Evolutionary conservation across 495 filamentous ascomycete species (phyloP).

Genomic region (Hypoxylon fuscum): DNA sequence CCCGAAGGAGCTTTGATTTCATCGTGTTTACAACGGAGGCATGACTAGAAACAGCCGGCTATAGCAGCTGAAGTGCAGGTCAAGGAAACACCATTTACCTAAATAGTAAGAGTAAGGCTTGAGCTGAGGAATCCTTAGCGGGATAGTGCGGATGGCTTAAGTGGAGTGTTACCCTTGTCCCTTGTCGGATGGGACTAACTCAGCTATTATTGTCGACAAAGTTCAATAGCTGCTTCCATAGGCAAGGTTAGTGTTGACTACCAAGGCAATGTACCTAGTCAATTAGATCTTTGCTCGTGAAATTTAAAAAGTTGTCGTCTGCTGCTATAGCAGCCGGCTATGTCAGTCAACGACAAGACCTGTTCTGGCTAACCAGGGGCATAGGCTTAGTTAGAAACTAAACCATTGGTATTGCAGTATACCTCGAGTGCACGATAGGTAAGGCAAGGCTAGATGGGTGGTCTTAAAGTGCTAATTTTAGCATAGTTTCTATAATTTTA

Average conservation of each 20-base stretch:
- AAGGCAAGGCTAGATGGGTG: no score
- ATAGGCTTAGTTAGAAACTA: no score
- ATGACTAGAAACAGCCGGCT: neutral
- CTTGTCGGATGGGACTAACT: slow-evolving; percentile 6
- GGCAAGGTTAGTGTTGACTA: neutral
- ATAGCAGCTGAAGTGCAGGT: neutral
- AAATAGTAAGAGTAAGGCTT: slow-evolving; percentile 27
- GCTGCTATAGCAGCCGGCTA: no score
- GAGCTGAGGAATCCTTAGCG: slow-evolving; percentile 28
- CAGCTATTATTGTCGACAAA: slow-evolving; percentile 10
- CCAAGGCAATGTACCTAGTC: no score
- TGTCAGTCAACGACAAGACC: no score
- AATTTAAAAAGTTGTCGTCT: no score
- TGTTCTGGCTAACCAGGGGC: no score
- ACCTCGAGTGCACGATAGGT: no score
- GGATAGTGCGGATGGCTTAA: slow-evolving; percentile 23
- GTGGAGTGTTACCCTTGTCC: slow-evolving; percentile 24
- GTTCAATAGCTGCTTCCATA: slow-evolving; percentile 1
- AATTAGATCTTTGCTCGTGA: no score
- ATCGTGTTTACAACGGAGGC: neutral
- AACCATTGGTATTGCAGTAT: no score
- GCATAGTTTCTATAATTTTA: no score
- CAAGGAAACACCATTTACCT: neutral
- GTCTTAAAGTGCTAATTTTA: no score
- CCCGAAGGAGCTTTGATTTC: neutral